Evolutionary conservation across 106 monocot species (phyloP).

Genomic region (Cymbidium sinense): DNA sequence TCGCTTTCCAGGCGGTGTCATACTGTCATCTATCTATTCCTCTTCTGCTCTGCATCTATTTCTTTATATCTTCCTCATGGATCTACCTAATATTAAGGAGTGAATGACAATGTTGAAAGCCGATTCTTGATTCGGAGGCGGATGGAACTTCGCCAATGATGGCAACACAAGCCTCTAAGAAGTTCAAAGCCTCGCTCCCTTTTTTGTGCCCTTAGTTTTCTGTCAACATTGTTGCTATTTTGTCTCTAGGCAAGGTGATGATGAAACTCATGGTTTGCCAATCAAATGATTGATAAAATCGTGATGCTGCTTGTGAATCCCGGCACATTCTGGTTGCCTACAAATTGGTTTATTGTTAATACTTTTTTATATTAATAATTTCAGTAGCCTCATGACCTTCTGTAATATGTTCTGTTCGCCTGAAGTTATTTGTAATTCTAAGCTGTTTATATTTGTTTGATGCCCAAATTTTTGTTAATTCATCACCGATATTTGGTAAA

Average conservation of each 20-base stretch:
- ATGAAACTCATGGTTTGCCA: constrained; percentile 7
- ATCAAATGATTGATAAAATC: background rate
- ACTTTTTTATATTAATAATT: too few species aligned
- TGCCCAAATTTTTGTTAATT: too few species aligned
- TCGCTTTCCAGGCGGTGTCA: too few species aligned
- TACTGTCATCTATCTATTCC: too few species aligned
- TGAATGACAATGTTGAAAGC: background rate
- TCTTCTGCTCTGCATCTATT: too few species aligned
- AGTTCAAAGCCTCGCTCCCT: constrained; percentile 4
- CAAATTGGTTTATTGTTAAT: background rate
- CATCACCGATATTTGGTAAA: too few species aligned
- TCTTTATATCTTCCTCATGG: background rate
- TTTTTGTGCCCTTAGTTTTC: background rate
- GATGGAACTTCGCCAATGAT: background rate
- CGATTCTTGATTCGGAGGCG: background rate
- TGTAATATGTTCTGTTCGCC: too few species aligned
- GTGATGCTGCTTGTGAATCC: background rate
- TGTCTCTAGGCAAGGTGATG: background rate
- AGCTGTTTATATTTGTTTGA: too few species aligned
- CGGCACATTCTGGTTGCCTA: background rate
- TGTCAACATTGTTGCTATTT: background rate
- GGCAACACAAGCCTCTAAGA: constrained; percentile 14
- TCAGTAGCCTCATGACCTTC: too few species aligned
- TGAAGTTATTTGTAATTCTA: too few species aligned
- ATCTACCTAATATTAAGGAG: background rate